A percentile compares a stretch with the other conserved stretches of the same genome.
These are phyloP conservation scores for Maudiozyma humilis DNA, from an alignment of 1,139 yeast species.

Conservation along the genomic window DNA sequence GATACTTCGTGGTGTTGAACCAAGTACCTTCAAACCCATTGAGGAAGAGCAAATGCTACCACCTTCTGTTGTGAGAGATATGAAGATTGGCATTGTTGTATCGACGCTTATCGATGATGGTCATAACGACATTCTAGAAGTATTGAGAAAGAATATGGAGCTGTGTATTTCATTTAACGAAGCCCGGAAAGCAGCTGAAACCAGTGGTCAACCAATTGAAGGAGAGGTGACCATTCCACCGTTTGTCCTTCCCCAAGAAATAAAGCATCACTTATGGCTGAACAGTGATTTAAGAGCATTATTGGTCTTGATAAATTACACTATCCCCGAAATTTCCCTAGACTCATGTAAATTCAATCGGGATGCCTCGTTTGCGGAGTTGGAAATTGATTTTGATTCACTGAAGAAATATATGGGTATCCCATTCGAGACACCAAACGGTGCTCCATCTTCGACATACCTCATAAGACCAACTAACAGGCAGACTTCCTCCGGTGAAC, in stretches of 20 bases:
- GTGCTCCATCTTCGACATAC: conserved; percentile 24
- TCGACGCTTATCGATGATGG: conserved; percentile 30
- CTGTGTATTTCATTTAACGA: conserved; percentile 13
- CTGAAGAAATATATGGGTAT: conserved; percentile 21
- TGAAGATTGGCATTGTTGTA: conserved; percentile 27
- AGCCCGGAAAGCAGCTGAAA: conserved; percentile 8
- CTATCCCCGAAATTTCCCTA: conserved; percentile 17
- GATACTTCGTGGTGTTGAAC: conserved; percentile 15
- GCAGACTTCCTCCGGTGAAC: conserved; percentile 5
- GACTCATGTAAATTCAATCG: conserved; percentile 23
- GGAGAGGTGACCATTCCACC: conserved; percentile 10
- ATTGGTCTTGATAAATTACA: conserved; percentile 22
- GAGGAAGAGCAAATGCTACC: conserved; percentile 23
- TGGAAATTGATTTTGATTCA: conserved; percentile 14
- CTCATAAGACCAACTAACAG: conserved; percentile 15
- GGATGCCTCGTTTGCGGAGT: conserved; percentile 10
- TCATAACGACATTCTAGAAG: conserved; percentile 19
- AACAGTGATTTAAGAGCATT: conserved; percentile 29
- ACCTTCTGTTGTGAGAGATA: conserved; percentile 17
- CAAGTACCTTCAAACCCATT: conserved; percentile 21
- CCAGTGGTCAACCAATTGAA: conserved; percentile 8
- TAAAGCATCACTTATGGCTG: conserved; percentile 14
- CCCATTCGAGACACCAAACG: conserved; percentile 29
- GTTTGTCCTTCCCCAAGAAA: conserved; percentile 7
- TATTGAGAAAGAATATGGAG: conserved; percentile 17